Conservation (phyloP, 768 basidiomycete species). For the Pluteus cervinus region DNA sequence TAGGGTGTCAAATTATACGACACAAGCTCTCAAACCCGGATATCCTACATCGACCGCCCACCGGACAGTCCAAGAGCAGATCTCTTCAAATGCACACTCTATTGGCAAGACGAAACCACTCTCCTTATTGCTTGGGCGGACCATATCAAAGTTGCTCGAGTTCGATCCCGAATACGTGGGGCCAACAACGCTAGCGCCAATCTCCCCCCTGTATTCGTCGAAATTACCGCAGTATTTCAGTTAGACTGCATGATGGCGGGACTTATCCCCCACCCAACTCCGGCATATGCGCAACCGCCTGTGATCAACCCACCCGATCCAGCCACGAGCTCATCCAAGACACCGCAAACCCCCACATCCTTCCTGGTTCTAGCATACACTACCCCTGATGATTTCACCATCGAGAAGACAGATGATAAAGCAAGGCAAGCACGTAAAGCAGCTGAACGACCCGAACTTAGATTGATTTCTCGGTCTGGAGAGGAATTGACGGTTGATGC, state of each 20-base stretch:
- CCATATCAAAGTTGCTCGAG: slow-evolving; percentile 82
- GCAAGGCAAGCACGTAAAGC: slow-evolving; percentile 73
- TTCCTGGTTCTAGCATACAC: slow-evolving; percentile 88
- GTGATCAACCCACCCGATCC: slow-evolving; percentile 9
- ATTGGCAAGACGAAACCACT: slow-evolving; percentile 91
- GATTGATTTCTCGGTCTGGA: slow-evolving; percentile 83
- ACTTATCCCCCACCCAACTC: slow-evolving; percentile 69
- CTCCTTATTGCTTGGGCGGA: slow-evolving; percentile 94
- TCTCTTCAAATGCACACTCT: slow-evolving; percentile 85
- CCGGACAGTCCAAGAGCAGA: slow-evolving; percentile 85
- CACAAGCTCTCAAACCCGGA: slow-evolving; percentile 63
- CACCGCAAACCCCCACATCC: slow-evolving; percentile 42
- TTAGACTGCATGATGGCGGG: slow-evolving; percentile 95
- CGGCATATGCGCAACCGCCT: background rate
- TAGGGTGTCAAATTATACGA: slow-evolving; percentile 96
- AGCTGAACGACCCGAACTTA: slow-evolving; percentile 90
- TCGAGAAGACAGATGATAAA: slow-evolving; percentile 71
- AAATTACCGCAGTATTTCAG: slow-evolving; percentile 88
- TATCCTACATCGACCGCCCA: slow-evolving; percentile 83
- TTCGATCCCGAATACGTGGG: slow-evolving; percentile 55
- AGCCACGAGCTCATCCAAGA: slow-evolving; percentile 1
- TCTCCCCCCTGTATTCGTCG: slow-evolving; percentile 62
- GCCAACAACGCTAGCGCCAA: slow-evolving; percentile 36
- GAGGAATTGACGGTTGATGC: slow-evolving; percentile 88
- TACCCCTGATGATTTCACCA: slow-evolving; percentile 66